Conservation (phyloP, 73 alveolate genomes). For the Stentor roeselii region DNA sequence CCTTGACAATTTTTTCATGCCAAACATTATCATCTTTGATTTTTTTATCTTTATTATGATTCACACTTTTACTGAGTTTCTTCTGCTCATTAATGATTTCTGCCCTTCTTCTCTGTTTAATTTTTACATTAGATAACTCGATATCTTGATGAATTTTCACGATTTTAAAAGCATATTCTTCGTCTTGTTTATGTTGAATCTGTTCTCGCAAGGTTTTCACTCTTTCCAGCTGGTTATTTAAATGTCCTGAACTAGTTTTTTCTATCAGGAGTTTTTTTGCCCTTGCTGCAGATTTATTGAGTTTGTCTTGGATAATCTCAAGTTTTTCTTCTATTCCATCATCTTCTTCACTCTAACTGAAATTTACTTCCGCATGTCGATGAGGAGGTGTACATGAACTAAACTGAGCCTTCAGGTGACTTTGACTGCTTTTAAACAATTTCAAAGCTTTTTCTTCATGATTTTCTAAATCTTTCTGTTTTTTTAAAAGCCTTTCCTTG, state of each 20-base stretch:
- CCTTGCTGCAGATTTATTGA: not conserved
- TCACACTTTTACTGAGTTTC: not conserved
- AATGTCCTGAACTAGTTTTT: not conserved
- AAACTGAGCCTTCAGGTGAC: not conserved
- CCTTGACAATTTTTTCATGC: not conserved
- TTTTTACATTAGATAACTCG: not conserved
- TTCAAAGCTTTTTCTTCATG: not conserved
- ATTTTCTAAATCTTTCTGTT: not conserved
- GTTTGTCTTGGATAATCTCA: not conserved
- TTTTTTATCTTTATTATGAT: not conserved
- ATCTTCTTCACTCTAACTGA: not conserved
- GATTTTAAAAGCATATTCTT: not conserved
- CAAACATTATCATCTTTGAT: not conserved
- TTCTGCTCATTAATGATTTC: not conserved
- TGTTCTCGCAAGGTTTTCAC: not conserved
- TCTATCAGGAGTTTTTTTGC: not conserved
- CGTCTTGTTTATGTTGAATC: not conserved
- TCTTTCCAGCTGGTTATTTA: too few species aligned
- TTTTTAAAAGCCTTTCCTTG: not conserved
- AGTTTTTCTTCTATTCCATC: not conserved
- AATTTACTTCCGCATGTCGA: not conserved
- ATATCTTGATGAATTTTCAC: not conserved
- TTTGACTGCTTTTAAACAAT: not conserved
- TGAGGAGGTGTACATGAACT: not conserved
- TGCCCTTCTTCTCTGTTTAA: not conserved